Percentiles rank a stretch among this genome's conserved stretches.
Conservation (phyloP, 2,329 filamentous ascomycete genomes). For the Cladosporium sp. region DNA sequence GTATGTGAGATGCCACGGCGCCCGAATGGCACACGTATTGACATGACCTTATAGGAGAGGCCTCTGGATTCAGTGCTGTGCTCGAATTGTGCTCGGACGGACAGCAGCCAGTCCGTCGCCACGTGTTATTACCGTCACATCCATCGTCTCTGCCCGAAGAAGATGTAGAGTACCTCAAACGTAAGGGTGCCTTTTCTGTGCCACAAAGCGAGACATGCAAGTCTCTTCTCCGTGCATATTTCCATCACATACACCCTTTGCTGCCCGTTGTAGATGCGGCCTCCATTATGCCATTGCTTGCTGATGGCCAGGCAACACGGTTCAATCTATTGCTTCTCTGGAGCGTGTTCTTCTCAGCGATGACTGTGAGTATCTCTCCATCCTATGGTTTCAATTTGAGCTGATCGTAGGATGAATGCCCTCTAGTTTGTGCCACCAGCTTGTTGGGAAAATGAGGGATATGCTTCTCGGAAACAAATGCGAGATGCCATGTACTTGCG, state of each 20-base stretch:
- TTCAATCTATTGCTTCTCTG: conserved; percentile 25
- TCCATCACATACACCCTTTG: conserved; percentile 25
- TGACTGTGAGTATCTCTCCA: conserved; percentile 13
- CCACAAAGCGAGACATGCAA: conserved; percentile 11
- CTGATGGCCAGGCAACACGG: conserved; percentile 15
- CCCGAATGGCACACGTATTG: background rate
- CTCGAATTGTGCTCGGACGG: conserved; percentile 12
- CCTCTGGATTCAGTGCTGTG: conserved; percentile 11
- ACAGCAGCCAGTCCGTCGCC: conserved; percentile 13
- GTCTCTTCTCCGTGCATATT: conserved; percentile 19
- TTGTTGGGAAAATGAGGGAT: conserved; percentile 7
- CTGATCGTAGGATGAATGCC: background rate
- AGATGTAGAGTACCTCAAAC: conserved; percentile 6
- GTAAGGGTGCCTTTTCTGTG: conserved; percentile 9
- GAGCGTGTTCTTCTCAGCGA: conserved; percentile 27
- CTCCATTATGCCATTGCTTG: conserved; percentile 23
- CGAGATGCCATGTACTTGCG: conserved; percentile 22
- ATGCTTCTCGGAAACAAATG: conserved; percentile 20
- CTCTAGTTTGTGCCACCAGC: conserved; percentile 12
- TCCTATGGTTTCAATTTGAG: background rate
- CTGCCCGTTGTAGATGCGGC: conserved; percentile 24
- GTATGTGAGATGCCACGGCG: background rate
- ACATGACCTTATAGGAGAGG: background rate
- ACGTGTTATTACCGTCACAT: conserved; percentile 5
- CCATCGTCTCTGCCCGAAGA: conserved; percentile 2